Base-by-base conservation (phyloP, 495 filamentous ascomycete species). In the Xylaria bambusicola region DNA sequence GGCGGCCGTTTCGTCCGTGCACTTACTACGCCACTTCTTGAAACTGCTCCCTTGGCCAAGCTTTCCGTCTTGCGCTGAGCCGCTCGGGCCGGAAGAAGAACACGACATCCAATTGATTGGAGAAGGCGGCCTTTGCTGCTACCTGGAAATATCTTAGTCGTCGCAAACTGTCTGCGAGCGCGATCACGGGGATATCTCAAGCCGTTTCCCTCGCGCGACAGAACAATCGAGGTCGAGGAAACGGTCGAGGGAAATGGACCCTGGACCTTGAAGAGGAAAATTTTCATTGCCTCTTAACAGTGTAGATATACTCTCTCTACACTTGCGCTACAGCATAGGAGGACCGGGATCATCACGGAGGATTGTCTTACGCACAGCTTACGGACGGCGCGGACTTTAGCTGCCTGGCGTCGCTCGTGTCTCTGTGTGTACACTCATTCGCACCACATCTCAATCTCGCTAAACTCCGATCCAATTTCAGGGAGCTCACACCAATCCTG, bases 371-470 rank as follows among this genome's bases (percentile, higher is more conserved):
- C n/a, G n/a, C n/a, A n/a, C 6, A 23, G 31, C 5, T 20, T 26
- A 54, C 38, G 24, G 36, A 44, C 52, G 12, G 38, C n/a, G 52
- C 23, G 45, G 55, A 58, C 8, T 50, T 51, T 51, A 49, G 55
- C 23, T 24, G 35, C 45, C 44, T 27, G 33, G 55, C 26, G 20
- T 46, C n/a, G 35, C 24, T 49, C 45, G 35, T 51, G 13, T 38
- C 18, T 13, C 6, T 33, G 33, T 18, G 4, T 38, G 40, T 40
- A 24, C 33, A 27, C 13, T 44, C 15, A 51, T 46, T 50, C 44
- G 15, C 50, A 50, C 42, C 52, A 54, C 46, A 57, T 66, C 27
- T 56, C 66, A 71, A 71, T 71, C 62, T 71, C 68, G 68, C 68
- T 71, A 71, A 71, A 51, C 48, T 54, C 40, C 38, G 33, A 44